Percentiles rank a stretch among this genome's conserved stretches.
Evolutionary conservation across 2,329 filamentous ascomycete species (phyloP).

Genomic region (Clonostachys rosea): DNA sequence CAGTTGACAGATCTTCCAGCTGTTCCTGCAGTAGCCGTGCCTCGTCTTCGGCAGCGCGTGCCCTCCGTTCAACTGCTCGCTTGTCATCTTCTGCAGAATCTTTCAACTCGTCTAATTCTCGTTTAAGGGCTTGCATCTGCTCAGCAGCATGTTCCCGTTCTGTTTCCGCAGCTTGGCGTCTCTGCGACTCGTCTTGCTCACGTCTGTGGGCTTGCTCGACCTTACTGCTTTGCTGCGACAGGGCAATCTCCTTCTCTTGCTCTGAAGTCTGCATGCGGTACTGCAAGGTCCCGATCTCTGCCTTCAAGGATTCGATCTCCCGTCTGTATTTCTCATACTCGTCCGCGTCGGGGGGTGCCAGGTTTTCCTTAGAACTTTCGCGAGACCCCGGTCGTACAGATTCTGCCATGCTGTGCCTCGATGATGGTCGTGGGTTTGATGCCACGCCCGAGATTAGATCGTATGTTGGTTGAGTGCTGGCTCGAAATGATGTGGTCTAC

Average conservation of each 20-base stretch:
- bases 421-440: slow-evolving; percentile 27
- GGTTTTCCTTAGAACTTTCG: slow-evolving; percentile 57
- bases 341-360: slow-evolving; percentile 53
- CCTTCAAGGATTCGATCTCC: slow-evolving; percentile 73
- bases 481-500: slow-evolving; percentile 40
- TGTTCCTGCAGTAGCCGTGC: slow-evolving; percentile 75
- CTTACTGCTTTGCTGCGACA: slow-evolving; percentile 77
- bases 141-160: slow-evolving; percentile 44
- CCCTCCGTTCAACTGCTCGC: slow-evolving; percentile 62
- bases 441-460: slow-evolving; percentile 53
- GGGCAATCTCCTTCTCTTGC: slow-evolving; percentile 78
- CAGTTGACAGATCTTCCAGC: slow-evolving; percentile 62
- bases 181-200: slow-evolving; percentile 81
- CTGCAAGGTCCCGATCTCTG: slow-evolving; percentile 80
- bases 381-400: slow-evolving; percentile 42
- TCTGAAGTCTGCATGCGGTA: slow-evolving; percentile 86
- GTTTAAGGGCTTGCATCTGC: slow-evolving; percentile 42
- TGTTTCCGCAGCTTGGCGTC: slow-evolving; percentile 53
- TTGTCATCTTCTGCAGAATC: slow-evolving; percentile 49
- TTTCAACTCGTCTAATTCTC: slow-evolving; percentile 47
- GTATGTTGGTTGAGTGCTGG: slow-evolving; percentile 47
- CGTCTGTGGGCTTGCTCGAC: slow-evolving; percentile 73
- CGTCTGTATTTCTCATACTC: slow-evolving; percentile 53
- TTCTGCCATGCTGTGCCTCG: slow-evolving; percentile 34
- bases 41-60: slow-evolving; percentile 69